phyloP scores from a whole-genome alignment of 306 rosid species.

The Quercus suber region DNA sequence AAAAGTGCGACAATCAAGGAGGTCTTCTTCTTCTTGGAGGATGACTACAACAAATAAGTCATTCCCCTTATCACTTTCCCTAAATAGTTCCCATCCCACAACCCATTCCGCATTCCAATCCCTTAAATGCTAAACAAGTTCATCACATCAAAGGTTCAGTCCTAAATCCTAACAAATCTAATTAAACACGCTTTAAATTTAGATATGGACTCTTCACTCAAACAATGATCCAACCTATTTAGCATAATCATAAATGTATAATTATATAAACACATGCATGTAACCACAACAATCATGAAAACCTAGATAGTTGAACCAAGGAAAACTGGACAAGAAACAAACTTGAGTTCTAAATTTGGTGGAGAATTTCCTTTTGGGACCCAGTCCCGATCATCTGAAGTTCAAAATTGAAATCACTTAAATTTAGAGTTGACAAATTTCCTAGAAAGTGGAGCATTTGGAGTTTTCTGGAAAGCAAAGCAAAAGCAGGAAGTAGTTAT shows the following conservation, averaged over 20 bases:
- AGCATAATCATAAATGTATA: background rate
- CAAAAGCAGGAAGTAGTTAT: slow-evolving; percentile 9
- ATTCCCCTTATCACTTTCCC: no score
- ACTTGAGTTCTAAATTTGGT: background rate
- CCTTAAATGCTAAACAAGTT: no score
- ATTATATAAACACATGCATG: background rate
- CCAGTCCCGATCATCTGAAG: background rate
- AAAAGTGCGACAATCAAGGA: no score
- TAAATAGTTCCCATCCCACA: no score
- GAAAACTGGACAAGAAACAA: background rate
- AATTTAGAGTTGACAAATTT: background rate
- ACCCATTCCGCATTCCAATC: no score
- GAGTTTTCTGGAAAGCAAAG: background rate
- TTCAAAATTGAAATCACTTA: background rate
- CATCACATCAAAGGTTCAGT: background rate
- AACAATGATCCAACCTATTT: background rate
- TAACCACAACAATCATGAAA: background rate
- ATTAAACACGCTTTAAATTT: no score
- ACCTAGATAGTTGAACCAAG: background rate
- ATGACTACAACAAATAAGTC: no score
- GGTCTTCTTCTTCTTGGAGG: no score
- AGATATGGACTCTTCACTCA: background rate
- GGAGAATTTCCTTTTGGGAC: background rate
- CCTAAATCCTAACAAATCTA: background rate
- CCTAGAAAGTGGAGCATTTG: background rate